Percentiles rank a stretch among this genome's conserved stretches.
These are phyloP conservation scores for Balakata baccata DNA, from an alignment of 345 rosid genomes.

Conservation along the genomic window DNA sequence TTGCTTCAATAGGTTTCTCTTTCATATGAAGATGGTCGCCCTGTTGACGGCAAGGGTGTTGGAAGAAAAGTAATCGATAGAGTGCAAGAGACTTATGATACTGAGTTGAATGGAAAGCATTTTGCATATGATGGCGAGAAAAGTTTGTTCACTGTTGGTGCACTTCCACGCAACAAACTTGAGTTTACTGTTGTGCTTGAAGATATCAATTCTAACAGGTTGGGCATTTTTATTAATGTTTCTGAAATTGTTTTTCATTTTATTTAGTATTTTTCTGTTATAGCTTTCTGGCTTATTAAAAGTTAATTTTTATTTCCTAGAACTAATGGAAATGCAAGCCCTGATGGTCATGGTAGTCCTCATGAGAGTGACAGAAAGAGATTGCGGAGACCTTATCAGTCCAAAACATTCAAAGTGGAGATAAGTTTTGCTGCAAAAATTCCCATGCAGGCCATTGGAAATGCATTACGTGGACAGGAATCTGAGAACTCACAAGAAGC, in stretches of 20 bases:
- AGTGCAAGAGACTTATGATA: constrained; percentile 62
- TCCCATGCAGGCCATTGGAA: constrained; percentile 78
- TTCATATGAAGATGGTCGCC: constrained; percentile 73
- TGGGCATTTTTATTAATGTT: not conserved
- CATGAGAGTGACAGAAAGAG: constrained; percentile 60
- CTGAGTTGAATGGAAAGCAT: constrained; percentile 53
- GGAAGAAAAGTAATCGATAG: constrained; percentile 66
- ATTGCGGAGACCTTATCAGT: constrained; percentile 47
- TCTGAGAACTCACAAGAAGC: constrained; percentile 75
- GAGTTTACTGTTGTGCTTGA: constrained; percentile 80
- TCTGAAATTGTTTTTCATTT: not conserved
- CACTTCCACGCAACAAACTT: constrained; percentile 71
- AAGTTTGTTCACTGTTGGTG: constrained; percentile 68
- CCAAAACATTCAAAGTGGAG: constrained; percentile 64
- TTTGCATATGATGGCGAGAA: constrained; percentile 97
- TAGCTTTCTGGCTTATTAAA: not conserved
- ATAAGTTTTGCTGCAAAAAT: constrained; percentile 74
- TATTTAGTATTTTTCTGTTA: not conserved
- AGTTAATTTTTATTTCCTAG: constrained; percentile 22
- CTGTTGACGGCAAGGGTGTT: constrained; percentile 68
- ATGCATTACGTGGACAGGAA: constrained; percentile 75
- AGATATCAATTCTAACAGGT: constrained; percentile 63
- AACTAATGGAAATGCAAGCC: constrained; percentile 52
- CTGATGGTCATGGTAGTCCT: constrained; percentile 44
- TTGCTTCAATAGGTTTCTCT: constrained; percentile 50